These are phyloP conservation scores for Microascus cirrosus DNA, from an alignment of 2,329 filamentous ascomycete species.

Conservation along the genomic window DNA sequence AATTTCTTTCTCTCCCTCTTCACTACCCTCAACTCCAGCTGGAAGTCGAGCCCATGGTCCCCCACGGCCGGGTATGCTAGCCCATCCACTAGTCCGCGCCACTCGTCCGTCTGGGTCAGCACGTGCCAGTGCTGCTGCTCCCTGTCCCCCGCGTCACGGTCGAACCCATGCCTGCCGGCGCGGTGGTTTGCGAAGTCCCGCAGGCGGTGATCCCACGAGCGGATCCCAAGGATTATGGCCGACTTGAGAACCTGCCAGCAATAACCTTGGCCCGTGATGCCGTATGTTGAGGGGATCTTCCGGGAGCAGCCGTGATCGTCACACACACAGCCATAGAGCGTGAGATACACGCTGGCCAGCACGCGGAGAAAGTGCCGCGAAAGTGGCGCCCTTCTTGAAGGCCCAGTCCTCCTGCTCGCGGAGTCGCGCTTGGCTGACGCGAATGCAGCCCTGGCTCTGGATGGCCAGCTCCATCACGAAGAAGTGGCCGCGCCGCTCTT, in stretches of 20 bases:
- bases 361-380: neutral
- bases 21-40: neutral
- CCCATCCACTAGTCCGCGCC: neutral
- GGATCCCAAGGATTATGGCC: neutral
- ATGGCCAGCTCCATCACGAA: neutral
- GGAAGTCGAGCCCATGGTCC: neutral
- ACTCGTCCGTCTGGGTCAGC: neutral
- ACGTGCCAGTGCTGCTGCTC: neutral
- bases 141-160: neutral
- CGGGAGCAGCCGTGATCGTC: neutral
- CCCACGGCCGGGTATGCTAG: neutral
- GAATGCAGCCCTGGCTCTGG: neutral
- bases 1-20: neutral
- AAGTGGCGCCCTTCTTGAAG: neutral
- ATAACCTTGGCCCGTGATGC: neutral
- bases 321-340: neutral
- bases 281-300: neutral
- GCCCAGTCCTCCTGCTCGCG: neutral
- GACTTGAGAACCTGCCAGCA: neutral
- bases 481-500: neutral
- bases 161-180: neutral
- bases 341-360: neutral
- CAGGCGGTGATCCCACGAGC: neutral
- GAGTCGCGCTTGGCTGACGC: neutral
- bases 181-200: neutral